Evolutionary conservation across 768 basidiomycete species (phyloP).

Genomic region (Leccinum obscurum): DNA sequence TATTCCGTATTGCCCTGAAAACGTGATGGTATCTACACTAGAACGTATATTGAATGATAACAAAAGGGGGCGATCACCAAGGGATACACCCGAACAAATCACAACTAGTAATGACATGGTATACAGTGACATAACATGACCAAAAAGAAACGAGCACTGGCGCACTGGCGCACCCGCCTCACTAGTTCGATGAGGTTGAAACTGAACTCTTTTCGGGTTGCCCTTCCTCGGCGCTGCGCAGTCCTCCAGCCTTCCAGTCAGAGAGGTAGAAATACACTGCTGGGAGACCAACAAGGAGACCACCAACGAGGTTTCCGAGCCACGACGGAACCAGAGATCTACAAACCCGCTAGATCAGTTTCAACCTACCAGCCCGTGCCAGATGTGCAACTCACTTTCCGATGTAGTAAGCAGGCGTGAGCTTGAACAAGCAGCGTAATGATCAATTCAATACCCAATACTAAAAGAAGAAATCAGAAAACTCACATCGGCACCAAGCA

Average conservation of each 20-base stretch:
- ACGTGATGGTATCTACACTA: not conserved
- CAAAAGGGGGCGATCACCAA: too few species aligned
- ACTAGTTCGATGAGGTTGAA: not conserved
- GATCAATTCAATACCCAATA: conserved; percentile 3
- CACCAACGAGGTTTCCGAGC: conserved; percentile 69
- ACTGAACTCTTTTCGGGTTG: conserved; percentile 10
- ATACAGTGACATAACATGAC: not conserved
- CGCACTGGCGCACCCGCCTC: not conserved
- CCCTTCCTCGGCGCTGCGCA: conserved; percentile 43
- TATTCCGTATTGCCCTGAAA: not conserved
- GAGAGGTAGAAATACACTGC: conserved; percentile 62
- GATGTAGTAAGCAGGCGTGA: conserved; percentile 54
- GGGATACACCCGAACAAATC: not conserved
- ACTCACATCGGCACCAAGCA: conserved; percentile 66
- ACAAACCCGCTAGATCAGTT: not conserved
- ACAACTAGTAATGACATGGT: not conserved
- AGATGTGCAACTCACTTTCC: conserved; percentile 66
- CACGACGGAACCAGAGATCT: conserved; percentile 65
- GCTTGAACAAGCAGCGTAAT: too few species aligned
- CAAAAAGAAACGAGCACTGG: not conserved
- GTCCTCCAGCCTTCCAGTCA: conserved; percentile 44
- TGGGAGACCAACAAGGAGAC: conserved; percentile 61
- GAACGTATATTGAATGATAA: not conserved
- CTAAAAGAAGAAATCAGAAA: not conserved
- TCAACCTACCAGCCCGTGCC: too few species aligned